Conservation (phyloP, 768 basidiomycete species). For the Phaffia tasmanica region DNA sequence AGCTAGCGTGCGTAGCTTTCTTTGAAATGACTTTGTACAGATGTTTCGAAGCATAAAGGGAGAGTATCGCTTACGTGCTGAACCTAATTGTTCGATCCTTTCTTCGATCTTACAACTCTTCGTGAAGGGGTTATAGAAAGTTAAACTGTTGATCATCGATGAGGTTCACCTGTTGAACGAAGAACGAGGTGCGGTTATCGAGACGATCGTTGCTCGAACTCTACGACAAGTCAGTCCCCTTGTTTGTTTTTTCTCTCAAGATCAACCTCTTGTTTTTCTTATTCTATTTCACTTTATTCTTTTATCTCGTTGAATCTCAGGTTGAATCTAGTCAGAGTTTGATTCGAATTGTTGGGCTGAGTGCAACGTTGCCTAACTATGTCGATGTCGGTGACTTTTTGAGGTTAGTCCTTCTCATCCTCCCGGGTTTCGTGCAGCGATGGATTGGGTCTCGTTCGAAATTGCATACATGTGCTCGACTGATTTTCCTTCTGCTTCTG, state of each 20-base stretch:
- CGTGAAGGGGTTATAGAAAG: slow-evolving; percentile 46
- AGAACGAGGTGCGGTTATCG: slow-evolving; percentile 94
- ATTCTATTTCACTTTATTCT: background rate
- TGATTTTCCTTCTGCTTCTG: background rate
- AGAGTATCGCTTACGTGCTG: slow-evolving; percentile 1
- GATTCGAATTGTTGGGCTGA: slow-evolving; percentile 89
- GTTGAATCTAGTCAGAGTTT: slow-evolving; percentile 94
- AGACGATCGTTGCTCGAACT: slow-evolving; percentile 93
- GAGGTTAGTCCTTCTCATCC: slow-evolving; percentile 45
- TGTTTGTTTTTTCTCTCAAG: background rate
- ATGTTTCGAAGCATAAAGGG: background rate
- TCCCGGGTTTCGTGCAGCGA: background rate
- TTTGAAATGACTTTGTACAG: background rate
- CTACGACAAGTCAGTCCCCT: slow-evolving; percentile 56
- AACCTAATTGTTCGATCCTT: background rate
- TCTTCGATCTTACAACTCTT: background rate
- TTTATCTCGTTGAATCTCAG: slow-evolving; percentile 39
- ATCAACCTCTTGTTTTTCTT: slow-evolving; percentile 1
- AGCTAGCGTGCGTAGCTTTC: slow-evolving; percentile 55
- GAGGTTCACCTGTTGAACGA: slow-evolving; percentile 96
- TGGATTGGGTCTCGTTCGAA: no score
- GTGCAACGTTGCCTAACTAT: slow-evolving; percentile 91
- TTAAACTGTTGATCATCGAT: slow-evolving; percentile 91
- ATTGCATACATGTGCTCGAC: background rate
- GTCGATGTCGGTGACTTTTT: slow-evolving; percentile 91